These are phyloP conservation scores for Crataegus laevigata DNA, from an alignment of 306 rosid genomes.

Conservation along the genomic window DNA sequence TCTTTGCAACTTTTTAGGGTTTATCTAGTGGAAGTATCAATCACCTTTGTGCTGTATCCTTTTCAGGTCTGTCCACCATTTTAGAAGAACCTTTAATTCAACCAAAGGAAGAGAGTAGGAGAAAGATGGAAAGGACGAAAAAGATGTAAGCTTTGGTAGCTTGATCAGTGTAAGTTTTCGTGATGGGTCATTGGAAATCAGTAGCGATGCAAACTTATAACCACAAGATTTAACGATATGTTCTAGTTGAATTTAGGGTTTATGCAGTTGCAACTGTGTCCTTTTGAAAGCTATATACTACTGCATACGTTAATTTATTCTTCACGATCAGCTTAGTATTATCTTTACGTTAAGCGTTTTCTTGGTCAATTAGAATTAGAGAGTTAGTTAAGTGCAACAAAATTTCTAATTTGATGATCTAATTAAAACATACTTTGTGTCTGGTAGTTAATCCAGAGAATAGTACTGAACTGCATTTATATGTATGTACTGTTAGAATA, in stretches of 20 bases:
- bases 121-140: conserved; percentile 41
- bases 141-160: conserved; percentile 33
- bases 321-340: not conserved
- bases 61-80: conserved; percentile 56
- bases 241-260: not conserved
- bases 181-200: not conserved
- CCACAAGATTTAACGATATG: not conserved
- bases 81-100: conserved; percentile 35
- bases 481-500: not conserved
- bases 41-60: conserved; percentile 17
- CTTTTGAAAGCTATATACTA: not conserved
- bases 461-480: not conserved
- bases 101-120: conserved; percentile 26
- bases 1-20: conserved; percentile 10
- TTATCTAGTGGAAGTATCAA: not conserved
- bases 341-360: not conserved
- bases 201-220: not conserved
- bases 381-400: not conserved
- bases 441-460: not conserved
- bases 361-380: not conserved
- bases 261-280: not conserved
- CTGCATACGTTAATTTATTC: not conserved
- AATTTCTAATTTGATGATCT: not conserved
- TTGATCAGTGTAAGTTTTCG: conserved; percentile 13
- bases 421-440: not conserved